Base-by-base conservation (phyloP, 768 basidiomycete species). In the Dentipellis fragilis region DNA sequence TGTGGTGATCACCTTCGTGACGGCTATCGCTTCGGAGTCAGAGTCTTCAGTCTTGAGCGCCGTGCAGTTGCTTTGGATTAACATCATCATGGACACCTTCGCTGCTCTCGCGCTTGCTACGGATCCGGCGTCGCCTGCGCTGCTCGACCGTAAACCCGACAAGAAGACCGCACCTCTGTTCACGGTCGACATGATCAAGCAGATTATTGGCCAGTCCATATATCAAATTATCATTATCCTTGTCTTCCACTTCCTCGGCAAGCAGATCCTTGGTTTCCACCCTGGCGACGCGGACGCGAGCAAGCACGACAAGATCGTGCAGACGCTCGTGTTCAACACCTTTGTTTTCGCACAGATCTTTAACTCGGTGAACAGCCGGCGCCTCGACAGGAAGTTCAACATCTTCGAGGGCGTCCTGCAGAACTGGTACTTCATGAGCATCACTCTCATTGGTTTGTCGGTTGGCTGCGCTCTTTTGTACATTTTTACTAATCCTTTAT, bases 51-150 rank as follows among this genome's bases (percentile, higher is more conserved):
- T 92, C n/a, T 74, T 99, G 29, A 86, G 89, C 21, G 95, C 96
- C 35, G 96, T 99, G 1, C 96, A 99, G 67, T 73, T 99, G 5
- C 81, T 99, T 19, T 99, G 96, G 94, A 92, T 97, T 71, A 97
- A 97, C 75, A 87, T 98, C 59, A 95, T 95, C 69, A 95, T 95
- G 93, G 94, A 96, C 67, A 95, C 93, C 1, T 97, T 99, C 66
- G 96, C 96, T 55, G 96, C 96, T 22, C 83, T 98, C 51, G 96
- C 96, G 11, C 81, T 99, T 51, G 95, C 96, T 16, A 98, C 96
- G 22, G 96, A 98, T 68, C 94, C 93, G 9, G 94, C 96, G 0
- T 82, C 85, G 1, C 84, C 84, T 49, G 68, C 74, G 5, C 79
- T 91, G 36, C 81, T 99, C 46, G 77, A 96, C 54, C 85, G 95